Conservation (phyloP, 306 rosid species). For the Medicago ruthenica region DNA sequence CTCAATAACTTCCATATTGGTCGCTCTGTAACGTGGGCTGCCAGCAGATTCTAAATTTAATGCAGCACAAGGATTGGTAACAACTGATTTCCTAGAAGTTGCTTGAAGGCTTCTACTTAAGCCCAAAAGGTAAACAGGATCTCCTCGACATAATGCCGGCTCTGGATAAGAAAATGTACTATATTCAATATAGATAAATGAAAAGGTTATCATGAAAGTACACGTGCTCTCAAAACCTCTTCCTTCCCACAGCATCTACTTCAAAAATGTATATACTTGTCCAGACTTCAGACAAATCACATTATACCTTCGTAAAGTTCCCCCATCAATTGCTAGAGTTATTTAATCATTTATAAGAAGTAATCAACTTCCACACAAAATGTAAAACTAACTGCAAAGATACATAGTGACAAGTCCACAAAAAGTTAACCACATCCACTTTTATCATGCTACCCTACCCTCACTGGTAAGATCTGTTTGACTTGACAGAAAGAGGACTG, state of each 20-base stretch:
- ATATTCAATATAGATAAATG: conserved; percentile 21
- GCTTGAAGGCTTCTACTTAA: conserved; percentile 95
- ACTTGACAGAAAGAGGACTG: conserved; percentile 30
- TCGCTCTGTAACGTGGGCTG: conserved; percentile 86
- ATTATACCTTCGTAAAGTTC: conserved; percentile 29
- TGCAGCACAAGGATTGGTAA: conserved; percentile 87
- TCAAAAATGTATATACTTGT: background rate
- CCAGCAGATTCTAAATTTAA: conserved; percentile 84
- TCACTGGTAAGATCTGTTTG: conserved; percentile 15
- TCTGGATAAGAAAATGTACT: conserved; percentile 56
- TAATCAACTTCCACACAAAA: conserved; percentile 30
- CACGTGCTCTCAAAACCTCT: conserved; percentile 34
- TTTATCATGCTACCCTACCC: conserved; percentile 32
- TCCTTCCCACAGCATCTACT: conserved; percentile 25
- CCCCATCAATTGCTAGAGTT: conserved; percentile 19
- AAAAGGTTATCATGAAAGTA: conserved; percentile 11
- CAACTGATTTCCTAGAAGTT: conserved; percentile 90
- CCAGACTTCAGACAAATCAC: conserved; percentile 2
- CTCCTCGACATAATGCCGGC: conserved; percentile 84
- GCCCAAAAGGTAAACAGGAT: conserved; percentile 91
- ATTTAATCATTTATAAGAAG: conserved; percentile 28
- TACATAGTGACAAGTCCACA: conserved; percentile 18
- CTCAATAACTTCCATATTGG: conserved; percentile 97
- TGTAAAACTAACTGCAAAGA: conserved; percentile 3
- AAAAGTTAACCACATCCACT: conserved; percentile 25